Base-by-base conservation (phyloP, 2,329 filamentous ascomycete genomes). In the Epichloe sylvatica region DNA sequence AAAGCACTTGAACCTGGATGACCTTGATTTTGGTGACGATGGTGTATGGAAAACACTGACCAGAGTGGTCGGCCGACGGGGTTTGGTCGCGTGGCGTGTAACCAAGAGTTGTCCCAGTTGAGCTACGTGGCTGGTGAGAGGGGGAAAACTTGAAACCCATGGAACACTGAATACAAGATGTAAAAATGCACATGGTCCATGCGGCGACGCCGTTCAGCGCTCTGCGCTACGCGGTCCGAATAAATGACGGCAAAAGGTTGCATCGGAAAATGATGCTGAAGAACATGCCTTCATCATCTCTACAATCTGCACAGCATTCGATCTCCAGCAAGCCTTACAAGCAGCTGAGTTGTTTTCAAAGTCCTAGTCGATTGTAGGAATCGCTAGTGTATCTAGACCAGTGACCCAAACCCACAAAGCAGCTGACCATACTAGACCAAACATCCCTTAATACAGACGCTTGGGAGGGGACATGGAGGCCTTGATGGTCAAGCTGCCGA, bases 401-500 rank as follows among this genome's bases (percentile, higher is more conserved):
- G 33, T 33, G 42, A 44, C 30, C 42, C 45, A 46, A 44, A 46
- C 36, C 35, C 41, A 34, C 35, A 54, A 56, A 53, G 49, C 55
- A 57, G 50, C 47, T 52, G 38, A 49, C 49, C 59, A 13, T 36
- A 19, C 19, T 11, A 25, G 21, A n/a, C 23, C 17, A 19, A n/a
- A n/a, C 9, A 38, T 33, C 48, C 56, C 65, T 72, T 97, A 98
- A 83, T 96, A 98, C 64, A 98, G 76, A 70, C 92, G 89, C 81
- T 89, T 92, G 63, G 92, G 92, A 62, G 92, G 92, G 74, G 88
- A 95, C 92, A 98, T 98, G 78, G 86, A 86, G 76, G 92, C 92
- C 87, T 98, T 98, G 82, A 98, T 92, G 71, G 90, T 95, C 77
- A 98, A 82, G 81, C 86, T 92, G 71, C 92, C 92, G 67, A 98